Evolutionary conservation across 345 rosid species (phyloP).

Genomic region (Chamaenerion angustifolium): DNA sequence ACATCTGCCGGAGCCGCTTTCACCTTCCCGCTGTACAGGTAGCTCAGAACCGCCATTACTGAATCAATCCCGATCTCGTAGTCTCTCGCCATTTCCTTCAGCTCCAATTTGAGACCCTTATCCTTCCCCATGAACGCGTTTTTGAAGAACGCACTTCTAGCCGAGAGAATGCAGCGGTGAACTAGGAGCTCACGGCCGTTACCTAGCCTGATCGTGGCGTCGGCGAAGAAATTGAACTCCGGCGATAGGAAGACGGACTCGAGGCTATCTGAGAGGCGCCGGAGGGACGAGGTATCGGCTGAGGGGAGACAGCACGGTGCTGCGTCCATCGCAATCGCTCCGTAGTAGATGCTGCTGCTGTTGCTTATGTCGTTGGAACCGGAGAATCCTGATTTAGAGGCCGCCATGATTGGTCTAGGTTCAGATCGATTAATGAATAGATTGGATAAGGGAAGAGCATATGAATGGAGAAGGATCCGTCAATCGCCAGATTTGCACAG

Average conservation of each 20-base stretch:
- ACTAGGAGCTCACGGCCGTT: slow-evolving; percentile 39
- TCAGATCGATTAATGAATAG: background rate
- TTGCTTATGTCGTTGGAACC: slow-evolving; percentile 52
- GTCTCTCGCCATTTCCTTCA: slow-evolving; percentile 48
- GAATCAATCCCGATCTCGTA: slow-evolving; percentile 43
- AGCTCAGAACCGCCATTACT: slow-evolving; percentile 40
- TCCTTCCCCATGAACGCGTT: slow-evolving; percentile 29
- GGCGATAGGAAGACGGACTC: slow-evolving; percentile 39
- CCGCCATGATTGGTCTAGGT: slow-evolving; percentile 1
- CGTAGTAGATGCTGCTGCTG: slow-evolving; percentile 28
- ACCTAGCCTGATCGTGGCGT: slow-evolving; percentile 43
- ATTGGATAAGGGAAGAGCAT: background rate
- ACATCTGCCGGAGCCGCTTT: slow-evolving; percentile 31
- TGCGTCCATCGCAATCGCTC: slow-evolving; percentile 38
- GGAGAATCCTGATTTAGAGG: slow-evolving; percentile 28
- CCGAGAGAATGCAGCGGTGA: slow-evolving; percentile 72
- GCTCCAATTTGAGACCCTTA: slow-evolving; percentile 24
- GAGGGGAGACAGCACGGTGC: slow-evolving; percentile 27
- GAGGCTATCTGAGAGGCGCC: slow-evolving; percentile 39
- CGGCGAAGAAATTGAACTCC: slow-evolving; percentile 41
- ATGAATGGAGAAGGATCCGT: background rate
- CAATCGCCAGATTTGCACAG: slow-evolving; percentile 4
- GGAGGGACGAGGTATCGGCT: slow-evolving; percentile 19
- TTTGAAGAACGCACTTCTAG: slow-evolving; percentile 47
- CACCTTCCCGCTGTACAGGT: slow-evolving; percentile 57